phyloP scores from a whole-genome alignment of 306 rosid species.

The Rubus parviflorus region DNA sequence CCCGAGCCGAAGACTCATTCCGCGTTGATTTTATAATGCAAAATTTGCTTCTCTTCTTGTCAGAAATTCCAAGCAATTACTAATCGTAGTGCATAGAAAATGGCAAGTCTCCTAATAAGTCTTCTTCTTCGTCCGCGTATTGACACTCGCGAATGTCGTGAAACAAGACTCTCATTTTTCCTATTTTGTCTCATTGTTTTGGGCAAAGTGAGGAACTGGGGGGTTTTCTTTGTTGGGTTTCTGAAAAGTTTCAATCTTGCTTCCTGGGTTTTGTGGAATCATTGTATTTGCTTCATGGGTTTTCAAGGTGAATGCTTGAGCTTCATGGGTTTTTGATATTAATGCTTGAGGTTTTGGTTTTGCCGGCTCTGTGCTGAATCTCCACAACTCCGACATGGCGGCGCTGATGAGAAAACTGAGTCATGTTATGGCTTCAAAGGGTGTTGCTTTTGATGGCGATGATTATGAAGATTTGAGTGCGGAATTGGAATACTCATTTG shows the following conservation, averaged over 20 bases:
- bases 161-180: background rate
- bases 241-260: background rate
- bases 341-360: background rate
- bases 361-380: background rate
- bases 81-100: background rate
- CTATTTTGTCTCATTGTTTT: background rate
- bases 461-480: slow-evolving; percentile 24
- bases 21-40: background rate
- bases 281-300: background rate
- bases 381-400: slow-evolving; percentile 42
- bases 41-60: background rate
- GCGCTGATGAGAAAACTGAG: slow-evolving; percentile 49
- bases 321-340: background rate
- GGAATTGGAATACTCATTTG: slow-evolving; percentile 63
- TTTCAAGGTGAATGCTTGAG: background rate
- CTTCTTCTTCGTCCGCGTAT: slow-evolving; percentile 9
- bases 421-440: slow-evolving; percentile 30
- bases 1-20: background rate
- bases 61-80: background rate
- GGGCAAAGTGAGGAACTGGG: background rate
- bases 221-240: background rate
- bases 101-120: slow-evolving; percentile 5
- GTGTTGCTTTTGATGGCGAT: slow-evolving; percentile 14
- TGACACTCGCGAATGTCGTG: background rate
- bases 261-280: slow-evolving; percentile 1